Percentiles rank a stretch among this genome's conserved stretches.
Evolutionary conservation across 2,329 filamentous ascomycete species (phyloP).

Genomic region (Trichoderma polysporum): DNA sequence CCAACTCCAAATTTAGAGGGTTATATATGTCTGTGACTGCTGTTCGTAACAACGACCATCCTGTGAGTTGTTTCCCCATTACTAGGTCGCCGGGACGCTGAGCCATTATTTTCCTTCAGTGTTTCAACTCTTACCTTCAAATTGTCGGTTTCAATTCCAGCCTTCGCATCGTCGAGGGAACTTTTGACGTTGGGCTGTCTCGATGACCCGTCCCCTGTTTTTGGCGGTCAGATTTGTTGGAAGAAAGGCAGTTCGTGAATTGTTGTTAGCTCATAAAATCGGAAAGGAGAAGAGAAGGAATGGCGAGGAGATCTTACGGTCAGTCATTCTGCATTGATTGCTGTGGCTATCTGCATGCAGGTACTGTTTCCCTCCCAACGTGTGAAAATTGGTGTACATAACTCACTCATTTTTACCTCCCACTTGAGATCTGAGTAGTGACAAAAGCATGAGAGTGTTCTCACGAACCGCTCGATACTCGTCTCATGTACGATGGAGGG

Average conservation of each 20-base stretch:
- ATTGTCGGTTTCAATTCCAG: not conserved
- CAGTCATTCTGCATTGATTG: slow-evolving; percentile 17
- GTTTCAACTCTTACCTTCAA: slow-evolving; percentile 3
- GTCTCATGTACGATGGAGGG: slow-evolving; percentile 4
- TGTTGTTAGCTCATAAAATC: not conserved
- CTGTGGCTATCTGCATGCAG: slow-evolving; percentile 19
- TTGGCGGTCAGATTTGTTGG: not conserved
- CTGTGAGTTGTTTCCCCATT: no score
- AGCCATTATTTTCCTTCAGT: not conserved
- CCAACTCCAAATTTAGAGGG: no score
- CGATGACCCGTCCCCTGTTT: not conserved
- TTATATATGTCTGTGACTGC: no score
- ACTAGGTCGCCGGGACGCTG: no score
- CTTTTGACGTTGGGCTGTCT: slow-evolving; percentile 14
- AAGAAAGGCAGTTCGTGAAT: not conserved
- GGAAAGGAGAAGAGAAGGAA: not conserved
- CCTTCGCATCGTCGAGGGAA: slow-evolving; percentile 11
- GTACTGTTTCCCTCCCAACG: not conserved
- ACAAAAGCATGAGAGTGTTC: slow-evolving; percentile 5
- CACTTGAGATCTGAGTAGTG: slow-evolving; percentile 2
- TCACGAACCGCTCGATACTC: slow-evolving; percentile 21
- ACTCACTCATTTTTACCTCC: not conserved
- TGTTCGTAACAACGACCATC: no score
- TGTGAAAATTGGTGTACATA: slow-evolving; percentile 3
- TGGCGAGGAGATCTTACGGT: not conserved